A percentile compares a stretch with the other conserved stretches of the same genome.
Conservation (phyloP, 345 rosid genomes). For the Camelina laxa region DNA sequence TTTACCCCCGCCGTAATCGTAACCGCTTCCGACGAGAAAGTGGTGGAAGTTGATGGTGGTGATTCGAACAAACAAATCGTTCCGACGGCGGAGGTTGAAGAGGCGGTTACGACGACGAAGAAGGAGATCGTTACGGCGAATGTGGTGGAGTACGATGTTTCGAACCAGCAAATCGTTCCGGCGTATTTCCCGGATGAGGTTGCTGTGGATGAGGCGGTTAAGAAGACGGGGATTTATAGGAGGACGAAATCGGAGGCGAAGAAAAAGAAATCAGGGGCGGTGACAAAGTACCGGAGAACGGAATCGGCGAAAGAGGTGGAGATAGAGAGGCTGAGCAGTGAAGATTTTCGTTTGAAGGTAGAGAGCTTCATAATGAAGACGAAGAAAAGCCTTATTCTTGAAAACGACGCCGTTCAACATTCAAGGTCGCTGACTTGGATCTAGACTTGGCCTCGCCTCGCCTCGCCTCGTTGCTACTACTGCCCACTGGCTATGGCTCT, state of each 20-base stretch:
- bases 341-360: slow-evolving; percentile 28
- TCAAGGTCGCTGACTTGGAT: not conserved
- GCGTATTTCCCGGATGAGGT: not conserved
- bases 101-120: not conserved
- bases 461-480: not conserved
- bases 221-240: not conserved
- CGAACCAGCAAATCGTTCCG: slow-evolving; percentile 7
- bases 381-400: not conserved
- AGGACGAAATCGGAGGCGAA: slow-evolving; percentile 33
- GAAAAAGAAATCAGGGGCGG: not conserved
- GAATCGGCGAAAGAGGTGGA: slow-evolving; percentile 26
- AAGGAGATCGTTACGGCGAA: not conserved
- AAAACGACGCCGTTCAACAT: slow-evolving; percentile 17
- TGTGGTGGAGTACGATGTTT: not conserved
- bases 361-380: slow-evolving; percentile 30
- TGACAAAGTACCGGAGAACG: slow-evolving; percentile 20
- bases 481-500: not conserved
- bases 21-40: not conserved
- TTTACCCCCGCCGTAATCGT: slow-evolving; percentile 17
- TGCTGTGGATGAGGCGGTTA: slow-evolving; percentile 7
- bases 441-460: not conserved
- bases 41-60: not conserved
- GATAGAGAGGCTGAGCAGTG: slow-evolving; percentile 29
- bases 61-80: slow-evolving; percentile 16
- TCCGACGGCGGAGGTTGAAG: slow-evolving; percentile 7